Base-by-base conservation (phyloP, 306 rosid genomes). In the Lathyrus oleraceus region DNA sequence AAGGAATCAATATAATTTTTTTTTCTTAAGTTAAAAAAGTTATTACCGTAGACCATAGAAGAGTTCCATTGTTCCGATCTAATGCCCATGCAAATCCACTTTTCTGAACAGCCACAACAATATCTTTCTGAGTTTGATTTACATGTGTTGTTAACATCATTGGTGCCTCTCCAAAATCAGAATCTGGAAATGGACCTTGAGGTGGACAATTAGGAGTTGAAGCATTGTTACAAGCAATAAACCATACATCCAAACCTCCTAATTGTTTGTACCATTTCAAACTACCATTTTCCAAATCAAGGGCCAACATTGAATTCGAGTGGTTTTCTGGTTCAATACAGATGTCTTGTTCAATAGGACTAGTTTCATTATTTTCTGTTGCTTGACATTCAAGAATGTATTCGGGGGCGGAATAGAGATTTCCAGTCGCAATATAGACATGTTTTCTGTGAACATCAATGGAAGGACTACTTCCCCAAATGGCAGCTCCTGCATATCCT, bases 401-500 rank as follows among this genome's bases (percentile, higher is more conserved):
- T 3, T 17, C 27, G 1, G 87, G 96, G 16, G 87, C 88, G 0
- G 85, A 75, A 40, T 90, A 87, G 0, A 82, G 65, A 85, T 86
- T 90, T 2, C 94, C 90, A 0, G 91, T 87, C 49, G 81, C 91
- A 59, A 90, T 67, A 44, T 76, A 84, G 16, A 84, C 79, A 10
- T 15, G 83, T 21, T 81, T 85, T 28, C 94, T 74, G 3, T 4
- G 0, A 3, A 32, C 14, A 42, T 90, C 94, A 35, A 90, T 82
- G 27, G 96, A 74, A 7, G 96, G 91, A 63, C 96, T 90, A 38
- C 91, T 87, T 71, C 96, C 94, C 91, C 91, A 87, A 0, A 90
- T 65, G 14, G 91, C 85, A 10, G 88, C 91, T 60, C 96, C 89
- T 0, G 94, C 83, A 28, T 90, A 84, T 27, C 27, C 76, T 14